phyloP scores from a whole-genome alignment of 352 stramenopile genomes.

The Aphanomyces invadans region DNA sequence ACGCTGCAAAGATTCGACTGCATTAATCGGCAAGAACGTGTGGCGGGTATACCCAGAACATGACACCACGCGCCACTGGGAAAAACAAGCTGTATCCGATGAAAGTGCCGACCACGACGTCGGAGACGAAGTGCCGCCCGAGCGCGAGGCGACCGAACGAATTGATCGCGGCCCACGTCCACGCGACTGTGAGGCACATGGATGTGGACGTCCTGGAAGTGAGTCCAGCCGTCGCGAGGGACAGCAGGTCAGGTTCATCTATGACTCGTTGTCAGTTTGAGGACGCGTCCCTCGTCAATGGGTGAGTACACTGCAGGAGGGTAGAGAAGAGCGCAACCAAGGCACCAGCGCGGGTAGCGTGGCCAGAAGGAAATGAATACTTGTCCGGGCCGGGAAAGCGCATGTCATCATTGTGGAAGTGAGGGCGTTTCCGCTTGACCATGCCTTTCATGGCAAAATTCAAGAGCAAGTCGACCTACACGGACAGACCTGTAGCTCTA shows the following conservation, averaged over 20 bases:
- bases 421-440: slow-evolving; percentile 61
- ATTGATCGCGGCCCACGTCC: slow-evolving; percentile 56
- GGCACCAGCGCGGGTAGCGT: slow-evolving; percentile 67
- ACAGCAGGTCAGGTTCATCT: slow-evolving; percentile 8
- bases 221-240: not conserved
- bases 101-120: slow-evolving; percentile 51
- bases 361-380: slow-evolving; percentile 79
- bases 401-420: slow-evolving; percentile 61
- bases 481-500: too few relatives aligned
- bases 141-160: slow-evolving; percentile 74
- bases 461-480: slow-evolving; percentile 58
- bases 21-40: not conserved
- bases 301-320: slow-evolving; percentile 36
- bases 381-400: slow-evolving; percentile 76
- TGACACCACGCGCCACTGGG: slow-evolving; percentile 38
- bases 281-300: not conserved
- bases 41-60: slow-evolving; percentile 23
- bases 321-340: slow-evolving; percentile 59
- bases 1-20: not conserved
- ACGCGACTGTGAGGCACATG: not conserved
- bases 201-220: not conserved
- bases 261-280: not conserved
- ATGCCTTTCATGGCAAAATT: slow-evolving; percentile 73
- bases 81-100: slow-evolving; percentile 59
- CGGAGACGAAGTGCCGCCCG: slow-evolving; percentile 74